Evolutionary conservation across 2,329 filamentous ascomycete genomes (phyloP), one percentile per base, ranked within the genome.

Genomic region (Seiridium cupressi): DNA sequence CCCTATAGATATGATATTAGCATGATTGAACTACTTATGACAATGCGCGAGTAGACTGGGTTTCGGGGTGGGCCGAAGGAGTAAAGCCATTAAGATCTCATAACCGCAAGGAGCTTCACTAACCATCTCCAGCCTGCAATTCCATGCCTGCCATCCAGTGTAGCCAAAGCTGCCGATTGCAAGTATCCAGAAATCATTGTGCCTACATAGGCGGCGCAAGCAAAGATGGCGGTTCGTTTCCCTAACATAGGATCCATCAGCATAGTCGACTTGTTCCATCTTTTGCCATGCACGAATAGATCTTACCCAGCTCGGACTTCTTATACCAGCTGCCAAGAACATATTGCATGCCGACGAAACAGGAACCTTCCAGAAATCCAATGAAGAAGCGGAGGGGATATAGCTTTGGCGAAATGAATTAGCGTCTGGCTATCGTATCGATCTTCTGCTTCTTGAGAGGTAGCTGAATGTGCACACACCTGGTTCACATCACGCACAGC

Each of bases 201-300:
- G 0, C 86, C 86, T 0, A 82, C 82, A 1, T 87, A 76, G 0
- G 85, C 85, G 9, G 83, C 84, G 0, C 83, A 78, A 1, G 84
- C 87, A 66, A 89, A 89, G 54, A 89, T 83, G 51, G 84, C 86
- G 3, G 80, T 84, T 1, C 87, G 79, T 68, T 89, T 89, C 1
- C 84, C 55, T 57, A 46, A 47, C 4, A 26, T 18, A 13, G 10
- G 7, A 11, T 57, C 18, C 18, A 10, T 11, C 18, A 57, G n/a
- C 36, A 18, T 34, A 13, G 26, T 7, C 4, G 11, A 35, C 32
- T 9, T 18, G 13, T 9, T 18, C n/a, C 18, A 10, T 55, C 18
- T 48, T 5, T 4, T 42, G 5, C 11, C 13, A 10, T 26, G 7
- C 13, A 49, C 32, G 9, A 13, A 26, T 40, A 11, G 11, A 44